Evolutionary conservation across 78 protist genomes (phyloP), one percentile per base, ranked within the genome.

Genomic region (Dictyostelium intermedium): DNA sequence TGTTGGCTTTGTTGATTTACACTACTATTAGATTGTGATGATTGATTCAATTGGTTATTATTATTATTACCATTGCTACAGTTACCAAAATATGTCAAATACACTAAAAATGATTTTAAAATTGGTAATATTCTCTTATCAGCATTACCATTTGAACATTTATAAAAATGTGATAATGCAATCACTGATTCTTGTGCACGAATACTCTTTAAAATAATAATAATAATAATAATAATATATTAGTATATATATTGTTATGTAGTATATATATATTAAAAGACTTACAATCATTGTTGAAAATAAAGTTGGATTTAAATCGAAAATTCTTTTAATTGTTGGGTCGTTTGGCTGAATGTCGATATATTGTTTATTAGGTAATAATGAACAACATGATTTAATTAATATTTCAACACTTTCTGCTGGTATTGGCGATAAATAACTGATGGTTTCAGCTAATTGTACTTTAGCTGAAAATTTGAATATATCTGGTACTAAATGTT

Each of bases 131-230:
- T 23, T 27, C 56, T 69, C 43, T 80, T 84, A 56, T 77, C 84
- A 4, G 70, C 70, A 25, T 35, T 84, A 34, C 70, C 86, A 76
- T 85, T 85, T 9, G 93, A 78, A 66, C 93, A 89, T 80, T 80
- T 89, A 34, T 69, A 89, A 20, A 89, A 63, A 69, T 89, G 93
- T 80, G 93, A 34, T 56, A 89, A 50, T 30, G 93, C 93, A 66
- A 89, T 89, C 8, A 89, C 93, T n/a, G 87, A 80, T 70, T 89
- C 93, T 66, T 89, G 93, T 89, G 93, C 82, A 66, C 93, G 81
- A 61, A 89, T 89, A 89, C 87, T 80, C 93, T 89, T 39, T 27
- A 18, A 39, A 50, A 16, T 50, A 50, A 1, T 50, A 0, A 16
- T 16, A 16, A 16, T 18, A 5, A 32, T 41, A 2, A 27, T 34